phyloP scores from a whole-genome alignment of 1,139 yeast species.

The Kluyveromyces marxianus region DNA sequence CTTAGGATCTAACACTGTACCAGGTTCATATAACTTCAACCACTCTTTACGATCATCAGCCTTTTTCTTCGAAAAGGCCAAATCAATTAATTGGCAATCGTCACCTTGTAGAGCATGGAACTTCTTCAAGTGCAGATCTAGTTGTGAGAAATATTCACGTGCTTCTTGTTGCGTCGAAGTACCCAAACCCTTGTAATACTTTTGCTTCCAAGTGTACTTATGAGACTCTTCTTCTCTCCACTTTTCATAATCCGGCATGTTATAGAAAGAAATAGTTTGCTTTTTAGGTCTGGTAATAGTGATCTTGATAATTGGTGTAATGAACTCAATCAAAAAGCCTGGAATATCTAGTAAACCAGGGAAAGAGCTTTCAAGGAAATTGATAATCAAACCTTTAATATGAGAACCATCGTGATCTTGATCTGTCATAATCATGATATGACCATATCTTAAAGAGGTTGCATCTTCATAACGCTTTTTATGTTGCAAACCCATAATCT shows the following conservation, averaged over 20 bases:
- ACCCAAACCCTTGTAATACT: constrained; percentile 98
- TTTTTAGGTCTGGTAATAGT: constrained; percentile 63
- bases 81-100: constrained; percentile 75
- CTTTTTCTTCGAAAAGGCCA: constrained; percentile 90
- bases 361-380: constrained; percentile 86
- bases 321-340: constrained; percentile 86
- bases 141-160: constrained; percentile 79
- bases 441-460: constrained; percentile 82
- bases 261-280: constrained; percentile 67
- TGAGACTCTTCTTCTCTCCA: constrained; percentile 88
- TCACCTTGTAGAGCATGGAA: constrained; percentile 78
- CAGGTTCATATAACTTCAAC: constrained; percentile 84
- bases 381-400: constrained; percentile 91
- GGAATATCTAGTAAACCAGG: constrained; percentile 90
- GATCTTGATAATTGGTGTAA: constrained; percentile 94
- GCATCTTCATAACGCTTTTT: constrained; percentile 74
- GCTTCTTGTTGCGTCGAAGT: constrained; percentile 77
- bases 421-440: constrained; percentile 98
- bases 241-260: constrained; percentile 90
- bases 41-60: constrained; percentile 98
- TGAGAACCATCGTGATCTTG: constrained; percentile 99
- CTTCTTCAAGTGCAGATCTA: constrained; percentile 78
- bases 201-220: constrained; percentile 77
- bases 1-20: constrained; percentile 86
- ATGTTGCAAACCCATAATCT: constrained; percentile 93